phyloP scores from a whole-genome alignment of 345 rosid genomes.

The Eucalyptus cloeziana region DNA sequence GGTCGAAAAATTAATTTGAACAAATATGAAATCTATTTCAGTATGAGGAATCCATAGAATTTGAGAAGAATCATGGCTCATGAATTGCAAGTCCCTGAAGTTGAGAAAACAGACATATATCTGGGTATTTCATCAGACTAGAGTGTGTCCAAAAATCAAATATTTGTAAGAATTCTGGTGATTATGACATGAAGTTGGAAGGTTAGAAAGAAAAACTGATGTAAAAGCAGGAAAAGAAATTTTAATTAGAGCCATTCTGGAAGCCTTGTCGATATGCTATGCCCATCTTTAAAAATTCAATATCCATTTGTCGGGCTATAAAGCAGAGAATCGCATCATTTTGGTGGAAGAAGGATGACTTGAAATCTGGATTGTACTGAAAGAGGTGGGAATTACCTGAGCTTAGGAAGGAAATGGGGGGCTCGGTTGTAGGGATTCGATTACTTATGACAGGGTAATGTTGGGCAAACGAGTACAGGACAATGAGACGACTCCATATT shows the following conservation, averaged over 20 bases:
- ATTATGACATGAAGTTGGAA: not conserved
- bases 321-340: not conserved
- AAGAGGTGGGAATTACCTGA: not conserved
- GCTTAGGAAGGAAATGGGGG: not conserved
- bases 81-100: not conserved
- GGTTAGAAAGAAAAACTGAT: not conserved
- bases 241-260: not conserved
- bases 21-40: not conserved
- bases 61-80: not conserved
- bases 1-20: not conserved
- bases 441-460: not conserved
- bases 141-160: not conserved
- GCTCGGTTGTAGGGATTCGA: not conserved
- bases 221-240: not conserved
- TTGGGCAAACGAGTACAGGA: not conserved
- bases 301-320: not conserved
- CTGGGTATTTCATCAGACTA: not conserved
- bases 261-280: fast-evolving
- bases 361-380: not conserved
- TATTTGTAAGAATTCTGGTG: not conserved
- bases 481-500: not conserved
- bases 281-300: fast-evolving
- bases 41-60: not conserved
- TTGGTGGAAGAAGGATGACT: not conserved
- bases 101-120: not conserved